Conservation (phyloP, 225 moss, liverwort and hornwort genomes). For the Pseudisothecium myosuroides region DNA sequence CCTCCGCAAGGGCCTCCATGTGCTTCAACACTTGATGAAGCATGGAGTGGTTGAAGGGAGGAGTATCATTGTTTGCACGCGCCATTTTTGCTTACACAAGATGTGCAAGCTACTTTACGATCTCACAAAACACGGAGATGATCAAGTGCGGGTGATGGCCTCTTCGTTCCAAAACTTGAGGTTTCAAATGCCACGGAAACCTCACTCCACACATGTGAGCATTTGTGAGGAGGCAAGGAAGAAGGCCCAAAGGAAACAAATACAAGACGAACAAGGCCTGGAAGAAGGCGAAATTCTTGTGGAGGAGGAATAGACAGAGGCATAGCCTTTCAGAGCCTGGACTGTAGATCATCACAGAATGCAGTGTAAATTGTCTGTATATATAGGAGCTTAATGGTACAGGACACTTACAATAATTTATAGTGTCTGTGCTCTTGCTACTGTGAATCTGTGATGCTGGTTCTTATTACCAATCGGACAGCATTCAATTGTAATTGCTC, state of each 20-base stretch:
- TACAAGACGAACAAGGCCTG: background rate
- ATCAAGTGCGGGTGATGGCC: background rate
- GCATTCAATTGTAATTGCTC: background rate
- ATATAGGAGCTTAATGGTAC: too few relatives aligned
- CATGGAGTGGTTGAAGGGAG: background rate
- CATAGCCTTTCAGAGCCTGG: background rate
- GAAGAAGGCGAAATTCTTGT: background rate
- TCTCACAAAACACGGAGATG: background rate
- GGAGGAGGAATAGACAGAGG: background rate
- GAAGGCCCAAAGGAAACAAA: background rate
- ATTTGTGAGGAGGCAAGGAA: background rate
- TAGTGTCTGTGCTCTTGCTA: background rate
- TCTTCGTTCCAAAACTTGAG: background rate
- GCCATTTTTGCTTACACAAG: background rate
- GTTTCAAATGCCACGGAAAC: background rate
- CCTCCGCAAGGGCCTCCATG: background rate
- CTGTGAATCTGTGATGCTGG: background rate
- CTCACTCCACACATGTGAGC: background rate
- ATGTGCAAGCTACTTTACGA: background rate
- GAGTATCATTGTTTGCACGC: fast-evolving
- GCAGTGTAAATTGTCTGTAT: background rate
- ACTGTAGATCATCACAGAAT: background rate
- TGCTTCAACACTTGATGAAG: background rate
- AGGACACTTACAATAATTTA: too few relatives aligned
- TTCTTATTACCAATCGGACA: background rate